phyloP scores from a whole-genome alignment of 2,329 filamentous ascomycete species.

The Basipetospora chlamydospora region DNA sequence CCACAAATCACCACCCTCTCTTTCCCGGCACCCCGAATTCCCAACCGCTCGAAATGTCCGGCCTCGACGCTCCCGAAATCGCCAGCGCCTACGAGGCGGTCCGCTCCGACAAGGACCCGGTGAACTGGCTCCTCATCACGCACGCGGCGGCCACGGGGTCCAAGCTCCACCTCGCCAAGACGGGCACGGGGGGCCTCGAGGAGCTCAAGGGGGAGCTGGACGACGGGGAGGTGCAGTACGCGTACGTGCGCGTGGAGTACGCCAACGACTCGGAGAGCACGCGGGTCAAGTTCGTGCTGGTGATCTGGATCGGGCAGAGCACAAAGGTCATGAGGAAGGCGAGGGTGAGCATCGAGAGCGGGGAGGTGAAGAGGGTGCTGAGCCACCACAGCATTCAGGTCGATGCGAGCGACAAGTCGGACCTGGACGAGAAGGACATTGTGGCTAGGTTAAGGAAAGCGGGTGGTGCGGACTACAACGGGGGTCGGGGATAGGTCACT shows the following conservation, averaged over 20 bases:
- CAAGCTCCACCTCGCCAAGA: conserved; percentile 38
- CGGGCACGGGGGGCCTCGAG: conserved; percentile 43
- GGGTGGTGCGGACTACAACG: conserved; percentile 59
- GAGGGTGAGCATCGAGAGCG: conserved; percentile 52
- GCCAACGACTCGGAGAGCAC: conserved; percentile 57
- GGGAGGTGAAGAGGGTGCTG: conserved; percentile 48
- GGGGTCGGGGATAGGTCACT: conserved; percentile 41
- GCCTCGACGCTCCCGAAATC: conserved; percentile 43
- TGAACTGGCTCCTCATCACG: conserved; percentile 54
- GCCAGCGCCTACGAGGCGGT: conserved; percentile 51
- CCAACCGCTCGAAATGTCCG: conserved; percentile 45
- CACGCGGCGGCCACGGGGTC: conserved; percentile 41
- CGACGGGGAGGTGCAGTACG: conserved; percentile 48
- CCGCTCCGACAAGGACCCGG: conserved; percentile 49
- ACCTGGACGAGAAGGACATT: conserved; percentile 47
- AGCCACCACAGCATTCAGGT: conserved; percentile 52
- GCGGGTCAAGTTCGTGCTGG: conserved; percentile 52
- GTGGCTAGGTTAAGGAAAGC: conserved; percentile 47
- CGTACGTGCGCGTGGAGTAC: conserved; percentile 51
- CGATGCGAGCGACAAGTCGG: conserved; percentile 43
- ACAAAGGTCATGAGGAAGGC: conserved; percentile 58
- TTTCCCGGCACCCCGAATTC: too few relatives aligned
- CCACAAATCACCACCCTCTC: too few relatives aligned
- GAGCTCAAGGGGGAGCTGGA: conserved; percentile 44
- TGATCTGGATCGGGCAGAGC: conserved; percentile 52